phyloP scores from a whole-genome alignment of 2,329 filamentous ascomycete genomes.

The Trichoderma oligosporum region DNA sequence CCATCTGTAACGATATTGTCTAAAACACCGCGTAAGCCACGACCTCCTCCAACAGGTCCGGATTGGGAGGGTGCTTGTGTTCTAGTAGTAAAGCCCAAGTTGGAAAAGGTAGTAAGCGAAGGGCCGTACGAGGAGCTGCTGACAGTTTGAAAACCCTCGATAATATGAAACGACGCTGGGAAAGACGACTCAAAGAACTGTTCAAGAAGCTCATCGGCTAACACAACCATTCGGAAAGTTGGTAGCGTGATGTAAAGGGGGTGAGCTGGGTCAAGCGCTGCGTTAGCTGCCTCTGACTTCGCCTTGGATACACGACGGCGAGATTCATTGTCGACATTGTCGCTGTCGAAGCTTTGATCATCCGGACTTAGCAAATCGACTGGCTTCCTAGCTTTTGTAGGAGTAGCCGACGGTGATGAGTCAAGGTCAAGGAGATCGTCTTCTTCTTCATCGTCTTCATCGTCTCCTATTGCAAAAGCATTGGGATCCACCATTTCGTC shows the following conservation, averaged over 20 bases:
- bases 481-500: constrained; percentile 35
- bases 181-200: constrained; percentile 98
- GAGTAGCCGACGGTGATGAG: constrained; percentile 41
- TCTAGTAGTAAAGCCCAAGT: constrained; percentile 55
- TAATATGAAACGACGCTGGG: constrained; percentile 85
- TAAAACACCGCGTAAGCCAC: constrained; percentile 84
- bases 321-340: constrained; percentile 22
- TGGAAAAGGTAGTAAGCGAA: constrained; percentile 81
- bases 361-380: constrained; percentile 36
- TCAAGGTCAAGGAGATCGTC: constrained; percentile 62
- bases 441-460: constrained; percentile 57
- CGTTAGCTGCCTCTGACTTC: constrained; percentile 75
- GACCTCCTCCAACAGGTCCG: constrained; percentile 48
- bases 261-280: constrained; percentile 85
- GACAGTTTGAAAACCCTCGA: constrained; percentile 53
- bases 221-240: constrained; percentile 97
- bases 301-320: constrained; percentile 54
- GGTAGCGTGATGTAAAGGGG: constrained; percentile 93
- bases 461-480: constrained; percentile 73
- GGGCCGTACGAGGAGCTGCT: constrained; percentile 41
- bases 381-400: constrained; percentile 42
- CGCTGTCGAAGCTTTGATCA: constrained; percentile 18
- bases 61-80: constrained; percentile 37
- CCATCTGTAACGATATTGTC: constrained; percentile 98
- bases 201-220: constrained; percentile 91